These are phyloP conservation scores for Debaryomyces udenii DNA, from an alignment of 1,139 yeast species.

Conservation along the genomic window DNA sequence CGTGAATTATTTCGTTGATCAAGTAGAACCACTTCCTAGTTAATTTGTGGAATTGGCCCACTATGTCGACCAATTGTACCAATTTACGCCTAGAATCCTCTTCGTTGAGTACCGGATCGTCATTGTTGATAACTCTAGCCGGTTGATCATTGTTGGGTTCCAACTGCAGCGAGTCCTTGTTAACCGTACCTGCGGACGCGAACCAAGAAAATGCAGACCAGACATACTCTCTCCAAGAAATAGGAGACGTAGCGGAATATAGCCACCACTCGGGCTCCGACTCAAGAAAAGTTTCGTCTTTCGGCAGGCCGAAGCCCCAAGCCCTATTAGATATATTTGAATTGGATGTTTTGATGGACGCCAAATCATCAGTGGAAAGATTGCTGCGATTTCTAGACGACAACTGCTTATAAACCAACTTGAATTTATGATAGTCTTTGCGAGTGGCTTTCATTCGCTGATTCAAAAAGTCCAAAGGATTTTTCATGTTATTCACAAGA, in stretches of 20 bases:
- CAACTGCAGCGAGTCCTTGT: constrained; percentile 12
- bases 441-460: constrained; percentile 32
- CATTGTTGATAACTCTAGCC: constrained; percentile 8
- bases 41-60: constrained; percentile 59
- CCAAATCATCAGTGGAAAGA: constrained; percentile 25
- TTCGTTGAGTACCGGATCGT: constrained; percentile 12
- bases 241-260: constrained; percentile 48
- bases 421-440: constrained; percentile 43
- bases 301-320: constrained; percentile 1
- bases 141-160: constrained; percentile 10
- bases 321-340: constrained; percentile 14
- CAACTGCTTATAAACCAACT: constrained; percentile 34
- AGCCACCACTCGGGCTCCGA: constrained; percentile 51
- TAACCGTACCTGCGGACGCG: constrained; percentile 77
- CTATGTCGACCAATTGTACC: constrained; percentile 37
- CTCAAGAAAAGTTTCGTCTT: constrained; percentile 2
- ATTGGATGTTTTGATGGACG: constrained; percentile 26
- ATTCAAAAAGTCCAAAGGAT: constrained; percentile 8
- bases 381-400: constrained; percentile 12
- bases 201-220: constrained; percentile 82
- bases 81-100: constrained; percentile 13
- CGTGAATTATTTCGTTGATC: constrained; percentile 40
- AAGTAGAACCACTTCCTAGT: constrained; percentile 49
- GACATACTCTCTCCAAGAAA: constrained; percentile 64
- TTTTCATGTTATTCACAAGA: constrained; percentile 7